A percentile compares a stretch with the other conserved stretches of the same genome.
Conservation (phyloP, 129 eudicot genomes). For the Apium graveolens region DNA sequence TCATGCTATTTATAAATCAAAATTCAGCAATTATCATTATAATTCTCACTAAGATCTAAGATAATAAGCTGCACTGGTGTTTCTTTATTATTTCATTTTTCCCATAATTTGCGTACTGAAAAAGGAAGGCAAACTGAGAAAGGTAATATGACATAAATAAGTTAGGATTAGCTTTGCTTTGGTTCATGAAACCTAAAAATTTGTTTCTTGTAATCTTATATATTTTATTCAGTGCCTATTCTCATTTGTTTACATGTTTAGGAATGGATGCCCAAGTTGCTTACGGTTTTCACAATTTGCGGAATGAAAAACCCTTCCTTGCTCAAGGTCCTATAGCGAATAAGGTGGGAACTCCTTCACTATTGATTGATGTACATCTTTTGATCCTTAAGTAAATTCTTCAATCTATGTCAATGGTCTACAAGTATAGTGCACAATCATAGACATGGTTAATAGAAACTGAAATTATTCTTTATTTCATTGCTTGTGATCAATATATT, state of each 20-base stretch:
- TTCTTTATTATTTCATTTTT: neutral
- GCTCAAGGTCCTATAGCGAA: slow-evolving; percentile 92
- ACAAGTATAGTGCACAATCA: neutral
- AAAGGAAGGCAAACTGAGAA: neutral
- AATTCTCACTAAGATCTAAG: neutral
- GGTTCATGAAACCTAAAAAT: no score
- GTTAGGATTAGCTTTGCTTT: neutral
- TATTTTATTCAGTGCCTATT: neutral
- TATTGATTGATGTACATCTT: neutral
- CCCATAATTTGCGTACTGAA: neutral
- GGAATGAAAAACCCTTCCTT: slow-evolving; percentile 87
- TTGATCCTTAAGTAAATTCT: neutral
- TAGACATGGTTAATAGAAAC: neutral
- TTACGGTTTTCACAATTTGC: slow-evolving; percentile 86
- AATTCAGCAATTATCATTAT: no score
- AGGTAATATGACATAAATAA: neutral
- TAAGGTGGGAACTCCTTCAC: slow-evolving; percentile 43
- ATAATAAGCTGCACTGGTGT: no score
- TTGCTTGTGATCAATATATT: no score
- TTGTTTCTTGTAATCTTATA: neutral
- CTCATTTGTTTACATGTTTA: slow-evolving; percentile 10
- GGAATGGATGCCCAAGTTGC: slow-evolving; percentile 99
- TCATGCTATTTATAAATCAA: no score
- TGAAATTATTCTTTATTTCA: no score
- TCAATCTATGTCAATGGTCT: neutral